phyloP scores from a whole-genome alignment of 2,329 filamentous ascomycete genomes.

The Clonostachys solani region DNA sequence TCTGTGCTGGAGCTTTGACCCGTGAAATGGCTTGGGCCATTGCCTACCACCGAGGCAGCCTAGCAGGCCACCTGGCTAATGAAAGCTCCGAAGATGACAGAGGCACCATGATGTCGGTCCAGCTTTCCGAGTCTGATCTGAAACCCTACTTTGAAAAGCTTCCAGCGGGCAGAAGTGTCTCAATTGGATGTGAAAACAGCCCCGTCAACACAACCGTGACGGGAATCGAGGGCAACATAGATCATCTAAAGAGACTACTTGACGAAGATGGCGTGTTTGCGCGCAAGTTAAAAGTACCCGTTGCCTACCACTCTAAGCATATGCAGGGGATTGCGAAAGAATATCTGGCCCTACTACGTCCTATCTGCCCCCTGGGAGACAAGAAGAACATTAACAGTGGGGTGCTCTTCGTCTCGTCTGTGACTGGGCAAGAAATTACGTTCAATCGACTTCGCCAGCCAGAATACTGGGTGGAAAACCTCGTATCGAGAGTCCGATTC shows the following conservation, averaged over 20 bases:
- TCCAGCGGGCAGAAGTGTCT: not conserved
- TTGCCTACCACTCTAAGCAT: slow-evolving; percentile 10
- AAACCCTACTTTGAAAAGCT: not conserved
- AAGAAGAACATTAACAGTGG: too few relatives aligned
- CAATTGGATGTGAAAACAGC: slow-evolving; percentile 9
- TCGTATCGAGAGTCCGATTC: slow-evolving; percentile 25
- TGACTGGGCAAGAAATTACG: slow-evolving; percentile 1
- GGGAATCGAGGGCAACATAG: slow-evolving; percentile 4
- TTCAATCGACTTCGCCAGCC: too few relatives aligned
- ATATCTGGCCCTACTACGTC: slow-evolving; percentile 8
- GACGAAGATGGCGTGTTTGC: slow-evolving; percentile 4
- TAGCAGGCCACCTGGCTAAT: slow-evolving; percentile 5
- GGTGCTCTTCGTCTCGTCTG: slow-evolving; percentile 1
- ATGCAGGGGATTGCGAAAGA: slow-evolving; percentile 9
- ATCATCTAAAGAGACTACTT: slow-evolving; percentile 1
- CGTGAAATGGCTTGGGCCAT: slow-evolving; percentile 39
- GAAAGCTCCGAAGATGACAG: slow-evolving; percentile 13
- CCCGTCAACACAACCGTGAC: slow-evolving; percentile 4
- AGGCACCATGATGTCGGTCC: slow-evolving; percentile 54
- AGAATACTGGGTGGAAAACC: slow-evolving; percentile 27
- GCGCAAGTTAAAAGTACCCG: slow-evolving; percentile 7
- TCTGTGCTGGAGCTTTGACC: slow-evolving; percentile 31
- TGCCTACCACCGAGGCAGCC: slow-evolving; percentile 41
- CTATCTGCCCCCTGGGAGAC: not conserved
- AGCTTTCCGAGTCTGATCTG: slow-evolving; percentile 24